These are phyloP conservation scores for Mycogone perniciosa DNA, from an alignment of 2,329 filamentous ascomycete genomes.

Conservation along the genomic window DNA sequence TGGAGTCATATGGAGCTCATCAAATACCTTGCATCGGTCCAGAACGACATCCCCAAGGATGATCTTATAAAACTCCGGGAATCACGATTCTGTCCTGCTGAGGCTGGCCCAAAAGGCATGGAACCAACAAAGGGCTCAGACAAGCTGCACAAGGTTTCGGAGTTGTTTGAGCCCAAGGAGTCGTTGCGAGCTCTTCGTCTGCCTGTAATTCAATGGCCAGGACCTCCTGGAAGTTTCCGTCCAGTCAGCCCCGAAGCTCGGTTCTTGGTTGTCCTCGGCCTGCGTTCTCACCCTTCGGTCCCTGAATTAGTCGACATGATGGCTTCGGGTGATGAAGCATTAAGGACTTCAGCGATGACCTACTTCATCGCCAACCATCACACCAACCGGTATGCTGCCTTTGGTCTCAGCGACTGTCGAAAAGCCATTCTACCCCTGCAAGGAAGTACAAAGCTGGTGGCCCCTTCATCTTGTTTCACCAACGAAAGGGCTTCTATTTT, in stretches of 20 bases:
- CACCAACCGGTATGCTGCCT: conserved; percentile 65
- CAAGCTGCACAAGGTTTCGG: conserved; percentile 63
- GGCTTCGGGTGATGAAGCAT: conserved; percentile 49
- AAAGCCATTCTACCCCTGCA: conserved; percentile 68
- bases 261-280: conserved; percentile 67
- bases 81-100: conserved; percentile 77
- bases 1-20: conserved; percentile 95
- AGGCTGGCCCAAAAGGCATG: conserved; percentile 51
- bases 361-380: conserved; percentile 82
- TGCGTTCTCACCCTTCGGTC: conserved; percentile 65
- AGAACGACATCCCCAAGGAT: conserved; percentile 74
- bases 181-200: conserved; percentile 62
- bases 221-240: conserved; percentile 54
- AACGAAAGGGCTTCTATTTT: conserved; percentile 71
- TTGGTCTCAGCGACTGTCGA: conserved; percentile 48
- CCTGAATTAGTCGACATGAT: conserved; percentile 74
- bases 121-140: conserved; percentile 47
- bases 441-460: conserved; percentile 59
- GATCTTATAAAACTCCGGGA: conserved; percentile 74
- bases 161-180: conserved; percentile 75
- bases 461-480: conserved; percentile 73
- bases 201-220: conserved; percentile 78
- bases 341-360: conserved; percentile 64
- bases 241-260: conserved; percentile 62
- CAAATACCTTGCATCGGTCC: conserved; percentile 87